A percentile compares a stretch with the other conserved stretches of the same genome.
Evolutionary conservation across 2,329 filamentous ascomycete genomes (phyloP).

Genomic region (Sarocladiaceae sp.): DNA sequence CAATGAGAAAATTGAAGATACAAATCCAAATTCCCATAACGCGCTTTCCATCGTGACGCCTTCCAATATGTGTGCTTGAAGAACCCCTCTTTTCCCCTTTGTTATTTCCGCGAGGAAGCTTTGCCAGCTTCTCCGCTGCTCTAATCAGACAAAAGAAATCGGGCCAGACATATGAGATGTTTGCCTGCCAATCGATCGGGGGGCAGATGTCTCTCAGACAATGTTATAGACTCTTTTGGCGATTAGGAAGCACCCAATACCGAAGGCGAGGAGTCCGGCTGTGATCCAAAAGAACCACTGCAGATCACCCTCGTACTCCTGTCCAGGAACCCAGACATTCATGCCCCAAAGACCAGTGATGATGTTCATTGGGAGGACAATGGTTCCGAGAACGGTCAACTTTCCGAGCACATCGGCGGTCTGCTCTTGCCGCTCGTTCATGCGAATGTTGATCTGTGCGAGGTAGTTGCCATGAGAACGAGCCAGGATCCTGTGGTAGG

Average conservation of each 20-base stretch:
- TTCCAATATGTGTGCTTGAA: no score
- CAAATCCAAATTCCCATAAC: no score
- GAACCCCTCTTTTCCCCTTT: no score
- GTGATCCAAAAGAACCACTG: constrained; percentile 75
- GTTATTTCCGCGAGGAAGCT: no score
- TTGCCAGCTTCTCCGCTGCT: no score
- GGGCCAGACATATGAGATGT: no score
- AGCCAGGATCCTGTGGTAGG: constrained; percentile 67
- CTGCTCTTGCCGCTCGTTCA: constrained; percentile 96
- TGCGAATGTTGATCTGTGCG: constrained; percentile 98
- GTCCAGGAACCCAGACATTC: constrained; percentile 95
- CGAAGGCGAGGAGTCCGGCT: constrained; percentile 72
- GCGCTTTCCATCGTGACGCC: no score
- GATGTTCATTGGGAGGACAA: constrained; percentile 98
- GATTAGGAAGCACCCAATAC: constrained; percentile 71
- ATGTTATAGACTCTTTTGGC: constrained; percentile 83
- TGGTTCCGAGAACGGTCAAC: constrained; percentile 91
- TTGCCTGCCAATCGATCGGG: no score
- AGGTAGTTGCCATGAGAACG: constrained; percentile 95
- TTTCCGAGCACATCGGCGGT: constrained; percentile 94
- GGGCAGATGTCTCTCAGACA: constrained; percentile 41
- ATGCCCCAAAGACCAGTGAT: constrained; percentile 98
- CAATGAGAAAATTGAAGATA: no score
- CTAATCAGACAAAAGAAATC: no score
- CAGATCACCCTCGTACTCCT: constrained; percentile 72